These are phyloP conservation scores for Stagonosporopsis cucurbitacearum DNA, from an alignment of 2,329 filamentous ascomycete species.

Conservation along the genomic window DNA sequence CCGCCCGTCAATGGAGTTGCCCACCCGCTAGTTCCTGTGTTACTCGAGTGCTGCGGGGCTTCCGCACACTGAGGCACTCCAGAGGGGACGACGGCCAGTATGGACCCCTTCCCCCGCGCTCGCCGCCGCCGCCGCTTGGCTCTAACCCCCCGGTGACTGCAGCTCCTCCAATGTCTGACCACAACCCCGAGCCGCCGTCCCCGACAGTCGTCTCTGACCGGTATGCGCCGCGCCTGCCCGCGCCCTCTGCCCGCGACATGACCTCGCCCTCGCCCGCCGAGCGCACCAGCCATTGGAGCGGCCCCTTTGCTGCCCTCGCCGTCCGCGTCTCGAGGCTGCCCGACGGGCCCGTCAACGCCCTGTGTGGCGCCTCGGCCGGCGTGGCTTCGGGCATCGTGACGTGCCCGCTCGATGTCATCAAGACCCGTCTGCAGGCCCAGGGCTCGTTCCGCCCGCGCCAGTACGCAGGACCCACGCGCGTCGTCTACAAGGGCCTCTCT, in stretches of 20 bases:
- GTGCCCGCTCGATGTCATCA: slow-evolving; percentile 97
- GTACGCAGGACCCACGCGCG: slow-evolving; percentile 56
- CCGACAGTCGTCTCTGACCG: slow-evolving; percentile 39
- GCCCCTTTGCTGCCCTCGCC: slow-evolving; percentile 45
- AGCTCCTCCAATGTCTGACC: slow-evolving; percentile 48
- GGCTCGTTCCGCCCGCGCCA: slow-evolving; percentile 73
- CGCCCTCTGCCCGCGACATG: slow-evolving; percentile 26
- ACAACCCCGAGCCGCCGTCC: slow-evolving; percentile 47
- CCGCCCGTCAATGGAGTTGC: slow-evolving; percentile 50
- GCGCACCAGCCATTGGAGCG: slow-evolving; percentile 27
- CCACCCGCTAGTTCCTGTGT: slow-evolving; percentile 51
- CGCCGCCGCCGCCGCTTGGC: slow-evolving; percentile 6
- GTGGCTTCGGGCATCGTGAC: slow-evolving; percentile 94
- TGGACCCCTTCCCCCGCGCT: slow-evolving; percentile 14
- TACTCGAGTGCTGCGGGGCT: slow-evolving; percentile 52
- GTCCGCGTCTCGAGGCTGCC: slow-evolving; percentile 57
- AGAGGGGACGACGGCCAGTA: slow-evolving; percentile 50
- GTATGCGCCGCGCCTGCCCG: slow-evolving; percentile 41
- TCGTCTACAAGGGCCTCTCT: slow-evolving; percentile 81
- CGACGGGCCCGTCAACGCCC: slow-evolving; percentile 71
- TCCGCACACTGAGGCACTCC: slow-evolving; percentile 51
- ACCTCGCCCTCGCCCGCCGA: slow-evolving; percentile 25
- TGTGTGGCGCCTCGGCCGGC: slow-evolving; percentile 86
- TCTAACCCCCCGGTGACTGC: slow-evolving; percentile 32
- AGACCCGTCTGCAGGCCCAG: slow-evolving; percentile 96